phyloP scores from a whole-genome alignment of 1,139 yeast genomes.

The Blastobotrys malaysiensis region DNA sequence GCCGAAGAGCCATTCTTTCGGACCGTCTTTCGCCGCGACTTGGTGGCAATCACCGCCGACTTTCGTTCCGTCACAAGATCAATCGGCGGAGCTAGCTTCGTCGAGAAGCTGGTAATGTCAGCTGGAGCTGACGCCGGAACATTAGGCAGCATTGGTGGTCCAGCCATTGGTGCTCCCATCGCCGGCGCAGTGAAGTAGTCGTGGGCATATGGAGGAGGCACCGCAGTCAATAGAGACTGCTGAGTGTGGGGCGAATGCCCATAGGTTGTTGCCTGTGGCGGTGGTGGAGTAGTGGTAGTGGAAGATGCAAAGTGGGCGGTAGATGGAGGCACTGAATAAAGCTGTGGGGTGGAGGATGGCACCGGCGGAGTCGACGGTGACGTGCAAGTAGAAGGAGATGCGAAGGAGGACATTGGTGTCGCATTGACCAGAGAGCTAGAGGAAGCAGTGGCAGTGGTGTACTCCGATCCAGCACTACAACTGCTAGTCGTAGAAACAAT shows the following conservation, averaged over 20 bases:
- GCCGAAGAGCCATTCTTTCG: slow-evolving; percentile 9
- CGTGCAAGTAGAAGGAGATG: background rate
- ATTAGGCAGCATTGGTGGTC: background rate
- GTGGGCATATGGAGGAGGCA: background rate
- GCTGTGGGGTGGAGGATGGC: background rate
- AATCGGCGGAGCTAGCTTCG: background rate
- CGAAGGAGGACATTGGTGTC: background rate
- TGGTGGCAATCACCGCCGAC: background rate
- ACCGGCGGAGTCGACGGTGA: background rate
- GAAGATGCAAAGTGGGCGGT: background rate
- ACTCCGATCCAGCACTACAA: background rate
- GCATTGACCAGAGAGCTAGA: background rate
- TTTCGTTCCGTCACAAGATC: background rate
- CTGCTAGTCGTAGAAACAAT: background rate
- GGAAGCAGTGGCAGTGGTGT: background rate
- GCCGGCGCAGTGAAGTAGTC: background rate
- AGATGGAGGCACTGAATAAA: background rate
- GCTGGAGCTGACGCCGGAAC: background rate
- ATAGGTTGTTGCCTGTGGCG: background rate
- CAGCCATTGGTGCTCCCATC: no score
- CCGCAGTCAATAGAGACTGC: background rate
- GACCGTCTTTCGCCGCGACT: slow-evolving; percentile 4
- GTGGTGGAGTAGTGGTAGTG: background rate
- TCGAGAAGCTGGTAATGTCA: background rate
- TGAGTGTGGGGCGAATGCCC: background rate